Conservation (phyloP, 1,284 basidiomycete genomes). For the Austropuccinia psidii region DNA sequence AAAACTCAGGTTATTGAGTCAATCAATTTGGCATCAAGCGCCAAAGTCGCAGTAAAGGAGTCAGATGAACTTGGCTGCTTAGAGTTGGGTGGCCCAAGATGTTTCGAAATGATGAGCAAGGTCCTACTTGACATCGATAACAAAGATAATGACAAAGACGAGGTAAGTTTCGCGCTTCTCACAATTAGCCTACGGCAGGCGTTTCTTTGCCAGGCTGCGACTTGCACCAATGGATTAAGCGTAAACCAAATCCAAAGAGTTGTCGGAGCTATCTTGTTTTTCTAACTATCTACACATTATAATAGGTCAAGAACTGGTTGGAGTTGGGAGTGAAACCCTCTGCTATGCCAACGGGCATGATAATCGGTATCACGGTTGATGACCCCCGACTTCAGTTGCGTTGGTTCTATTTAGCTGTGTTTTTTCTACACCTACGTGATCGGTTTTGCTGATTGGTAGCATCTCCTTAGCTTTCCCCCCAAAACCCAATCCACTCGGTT, state of each 20-base stretch:
- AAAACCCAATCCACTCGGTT: neutral
- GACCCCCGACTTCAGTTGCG: conserved; percentile 32
- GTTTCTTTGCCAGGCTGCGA: neutral
- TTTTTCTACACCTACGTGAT: no score
- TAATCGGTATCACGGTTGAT: conserved; percentile 28
- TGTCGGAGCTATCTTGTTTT: no score
- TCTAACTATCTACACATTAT: no score
- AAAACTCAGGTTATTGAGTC: conserved; percentile 15
- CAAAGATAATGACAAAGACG: conserved; percentile 14
- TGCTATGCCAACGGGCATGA: conserved; percentile 22
- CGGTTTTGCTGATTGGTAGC: neutral
- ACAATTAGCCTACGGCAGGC: neutral
- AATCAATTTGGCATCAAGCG: conserved; percentile 5
- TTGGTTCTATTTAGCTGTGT: neutral
- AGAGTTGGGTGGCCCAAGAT: conserved; percentile 20
- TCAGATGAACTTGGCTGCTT: conserved; percentile 8
- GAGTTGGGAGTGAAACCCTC: conserved; percentile 4
- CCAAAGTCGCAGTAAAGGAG: neutral
- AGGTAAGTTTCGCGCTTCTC: conserved; percentile 4
- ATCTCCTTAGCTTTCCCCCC: conserved; percentile 24
- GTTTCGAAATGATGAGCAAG: conserved; percentile 18
- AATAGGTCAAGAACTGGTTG: conserved; percentile 5
- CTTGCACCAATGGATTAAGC: no score
- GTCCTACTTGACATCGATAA: conserved; percentile 11
- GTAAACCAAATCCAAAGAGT: no score